A percentile compares a stretch with the other conserved stretches of the same genome.
These are phyloP conservation scores for Solanum pimpinellifolium DNA, from an alignment of 257 asterid species.

Conservation along the genomic window DNA sequence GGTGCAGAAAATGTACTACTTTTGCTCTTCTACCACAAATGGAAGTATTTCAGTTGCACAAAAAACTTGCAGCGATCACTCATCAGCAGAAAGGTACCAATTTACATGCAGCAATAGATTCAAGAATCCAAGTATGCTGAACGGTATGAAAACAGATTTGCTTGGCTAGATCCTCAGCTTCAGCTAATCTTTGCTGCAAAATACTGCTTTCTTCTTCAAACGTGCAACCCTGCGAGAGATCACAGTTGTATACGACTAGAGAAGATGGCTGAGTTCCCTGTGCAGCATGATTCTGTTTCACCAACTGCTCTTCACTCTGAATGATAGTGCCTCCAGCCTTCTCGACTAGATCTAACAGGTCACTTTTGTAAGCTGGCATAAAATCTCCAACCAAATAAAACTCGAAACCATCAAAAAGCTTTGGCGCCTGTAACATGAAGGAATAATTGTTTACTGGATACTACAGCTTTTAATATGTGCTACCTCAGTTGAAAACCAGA, in stretches of 20 bases:
- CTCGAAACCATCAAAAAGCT: conserved; percentile 49
- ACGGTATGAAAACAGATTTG: conserved; percentile 20
- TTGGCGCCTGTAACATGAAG: conserved; percentile 46
- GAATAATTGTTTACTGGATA: neutral
- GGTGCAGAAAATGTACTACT: neutral
- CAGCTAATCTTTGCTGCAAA: conserved; percentile 22
- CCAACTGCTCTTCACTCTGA: conserved; percentile 28
- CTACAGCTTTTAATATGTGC: neutral
- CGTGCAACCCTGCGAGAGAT: conserved; percentile 19
- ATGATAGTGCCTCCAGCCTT: conserved; percentile 57
- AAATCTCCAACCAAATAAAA: conserved; percentile 60
- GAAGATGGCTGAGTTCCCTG: conserved; percentile 4
- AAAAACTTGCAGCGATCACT: neutral
- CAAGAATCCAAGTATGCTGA: conserved; percentile 89
- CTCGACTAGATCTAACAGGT: conserved; percentile 47
- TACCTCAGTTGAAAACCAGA: neutral
- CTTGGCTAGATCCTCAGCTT: conserved; percentile 34
- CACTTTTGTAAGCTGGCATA: conserved; percentile 40
- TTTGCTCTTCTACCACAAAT: neutral
- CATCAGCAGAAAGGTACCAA: conserved; percentile 19
- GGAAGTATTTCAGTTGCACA: neutral
- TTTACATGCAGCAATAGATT: conserved; percentile 61
- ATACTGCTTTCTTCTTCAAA: conserved; percentile 22
- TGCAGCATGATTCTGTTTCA: neutral
- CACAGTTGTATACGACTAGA: conserved; percentile 43